Conservation (phyloP, 2,329 filamentous ascomycete species). For the Xylaria sp. region DNA sequence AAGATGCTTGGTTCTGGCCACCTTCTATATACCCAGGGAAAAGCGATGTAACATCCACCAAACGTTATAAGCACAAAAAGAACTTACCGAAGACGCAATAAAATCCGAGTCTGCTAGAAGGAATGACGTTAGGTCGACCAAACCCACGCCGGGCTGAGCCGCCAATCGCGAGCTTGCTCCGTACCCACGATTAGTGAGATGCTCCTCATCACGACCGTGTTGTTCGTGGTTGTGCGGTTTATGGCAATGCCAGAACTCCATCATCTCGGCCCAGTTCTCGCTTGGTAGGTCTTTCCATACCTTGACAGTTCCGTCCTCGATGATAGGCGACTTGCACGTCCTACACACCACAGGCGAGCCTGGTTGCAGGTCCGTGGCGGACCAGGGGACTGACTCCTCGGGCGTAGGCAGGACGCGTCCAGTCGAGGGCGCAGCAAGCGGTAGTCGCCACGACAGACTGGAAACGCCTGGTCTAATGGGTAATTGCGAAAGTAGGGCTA, state of each 20-base stretch:
- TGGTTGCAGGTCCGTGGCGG: conserved; percentile 53
- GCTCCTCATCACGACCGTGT: conserved; percentile 46
- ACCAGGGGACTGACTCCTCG: conserved; percentile 59
- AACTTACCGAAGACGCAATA: conserved; percentile 47
- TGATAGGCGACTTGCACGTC: conserved; percentile 46
- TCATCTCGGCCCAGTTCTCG: conserved; percentile 99
- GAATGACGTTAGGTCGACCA: conserved; percentile 82
- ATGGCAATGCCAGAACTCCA: conserved; percentile 99
- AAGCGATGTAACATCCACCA: conserved; percentile 6
- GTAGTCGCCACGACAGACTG: conserved; percentile 61
- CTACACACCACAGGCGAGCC: conserved; percentile 51
- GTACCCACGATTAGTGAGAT: conserved; percentile 72
- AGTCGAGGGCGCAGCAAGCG: conserved; percentile 38
- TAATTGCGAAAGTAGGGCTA: conserved; percentile 44
- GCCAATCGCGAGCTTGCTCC: conserved; percentile 78
- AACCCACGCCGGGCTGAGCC: conserved; percentile 69
- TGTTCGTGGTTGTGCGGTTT: conserved; percentile 67
- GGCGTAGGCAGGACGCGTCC: conserved; percentile 24
- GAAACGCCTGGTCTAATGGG: conserved; percentile 45
- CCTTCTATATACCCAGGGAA: conserved; percentile 65
- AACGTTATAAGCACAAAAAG: conserved; percentile 20
- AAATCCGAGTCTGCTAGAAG: conserved; percentile 74
- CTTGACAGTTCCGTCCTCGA: conserved; percentile 48
- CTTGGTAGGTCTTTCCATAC: conserved; percentile 93
- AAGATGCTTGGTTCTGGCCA: conserved; percentile 56